Conservation (phyloP, 2,329 filamentous ascomycete genomes). For the Sporothrix mexicana region DNA sequence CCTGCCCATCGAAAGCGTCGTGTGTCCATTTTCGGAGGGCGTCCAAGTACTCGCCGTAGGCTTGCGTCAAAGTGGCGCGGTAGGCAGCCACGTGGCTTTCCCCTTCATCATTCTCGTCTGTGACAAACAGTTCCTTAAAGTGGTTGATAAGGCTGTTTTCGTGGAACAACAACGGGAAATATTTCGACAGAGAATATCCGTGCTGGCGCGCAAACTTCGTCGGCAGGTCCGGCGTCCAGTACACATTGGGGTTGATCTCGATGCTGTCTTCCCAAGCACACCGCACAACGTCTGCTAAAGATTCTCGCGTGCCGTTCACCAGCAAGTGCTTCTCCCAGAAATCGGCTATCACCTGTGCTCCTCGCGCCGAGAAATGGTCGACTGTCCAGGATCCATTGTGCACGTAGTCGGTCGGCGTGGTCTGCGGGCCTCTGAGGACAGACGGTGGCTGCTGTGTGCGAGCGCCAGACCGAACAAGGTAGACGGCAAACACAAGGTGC, state of each 20-base stretch:
- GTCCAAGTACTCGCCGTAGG: not conserved
- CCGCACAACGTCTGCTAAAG: not conserved
- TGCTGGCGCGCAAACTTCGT: not conserved
- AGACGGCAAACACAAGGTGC: slow-evolving; percentile 13
- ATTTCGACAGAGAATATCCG: not conserved
- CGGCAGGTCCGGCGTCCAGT: slow-evolving; percentile 19
- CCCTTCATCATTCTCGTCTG: not conserved
- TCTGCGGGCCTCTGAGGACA: not conserved
- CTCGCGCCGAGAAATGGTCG: slow-evolving; percentile 22
- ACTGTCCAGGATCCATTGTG: slow-evolving; percentile 25
- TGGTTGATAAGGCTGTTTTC: slow-evolving; percentile 7
- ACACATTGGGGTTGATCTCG: slow-evolving; percentile 12
- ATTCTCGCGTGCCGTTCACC: slow-evolving; percentile 7
- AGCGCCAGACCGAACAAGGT: slow-evolving; percentile 6
- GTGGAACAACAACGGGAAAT: slow-evolving; percentile 9
- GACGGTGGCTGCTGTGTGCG: slow-evolving; percentile 8
- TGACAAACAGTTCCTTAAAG: not conserved
- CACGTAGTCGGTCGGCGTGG: not conserved
- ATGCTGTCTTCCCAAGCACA: slow-evolving; percentile 24
- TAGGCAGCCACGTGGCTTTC: slow-evolving; percentile 18
- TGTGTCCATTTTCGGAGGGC: slow-evolving; percentile 2
- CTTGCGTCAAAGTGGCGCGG: not conserved
- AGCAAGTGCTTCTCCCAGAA: slow-evolving; percentile 21
- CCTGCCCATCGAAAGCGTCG: not conserved
- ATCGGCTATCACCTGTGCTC: slow-evolving; percentile 5